Evolutionary conservation across 176 grass and related monocot species (phyloP).

Genomic region (maize (Zea mays)): Zm-B73-REFERENCE-NAM-5.0 NC_050104.1:19663001-19663500

Average conservation of each 20-base stretch:
- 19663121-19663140: constrained; percentile 72
- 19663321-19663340: constrained; percentile 58
- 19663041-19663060: constrained; percentile 27
- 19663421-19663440: constrained; percentile 92
- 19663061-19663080: constrained; percentile 35
- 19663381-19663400: constrained; percentile 80
- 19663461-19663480: constrained; percentile 79
- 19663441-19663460: constrained; percentile 85
- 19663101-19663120: constrained; percentile 87
- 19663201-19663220: constrained; percentile 56
- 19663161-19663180: constrained; percentile 83
- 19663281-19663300: constrained; percentile 71
- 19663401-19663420: constrained; percentile 69
- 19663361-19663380: constrained; percentile 70
- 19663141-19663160: constrained; percentile 73
- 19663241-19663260: constrained; percentile 94
- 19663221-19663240: constrained; percentile 87
- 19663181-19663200: constrained; percentile 50
- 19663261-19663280: constrained; percentile 62
- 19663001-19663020: constrained; percentile 27
- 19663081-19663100: constrained; percentile 60
- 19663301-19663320: constrained; percentile 67
- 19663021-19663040: constrained; percentile 41
- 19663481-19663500: neutral
- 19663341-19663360: constrained; percentile 54